Evolutionary conservation across 352 stramenopile species (phyloP).

Genomic region (Phytophthora pistaciae): DNA sequence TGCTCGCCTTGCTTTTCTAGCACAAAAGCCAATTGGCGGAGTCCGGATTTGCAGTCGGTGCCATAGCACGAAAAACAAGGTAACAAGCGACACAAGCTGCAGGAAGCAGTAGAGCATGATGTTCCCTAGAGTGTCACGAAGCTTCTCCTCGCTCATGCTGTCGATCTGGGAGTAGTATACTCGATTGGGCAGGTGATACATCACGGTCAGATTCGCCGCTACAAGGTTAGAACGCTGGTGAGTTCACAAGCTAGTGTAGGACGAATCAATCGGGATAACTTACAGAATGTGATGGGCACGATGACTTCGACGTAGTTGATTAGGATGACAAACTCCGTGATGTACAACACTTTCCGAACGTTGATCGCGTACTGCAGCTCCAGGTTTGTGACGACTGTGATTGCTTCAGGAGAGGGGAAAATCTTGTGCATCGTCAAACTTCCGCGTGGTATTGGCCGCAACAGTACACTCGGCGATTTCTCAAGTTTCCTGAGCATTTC

Average conservation of each 20-base stretch:
- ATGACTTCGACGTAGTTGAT: conserved; percentile 36
- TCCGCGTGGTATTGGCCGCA: not conserved
- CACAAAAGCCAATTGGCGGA: conserved; percentile 47
- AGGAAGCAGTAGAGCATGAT: conserved; percentile 14
- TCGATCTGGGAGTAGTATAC: conserved; percentile 12
- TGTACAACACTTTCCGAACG: conserved; percentile 16
- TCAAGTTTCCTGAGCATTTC: not conserved
- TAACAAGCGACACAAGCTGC: conserved; percentile 13
- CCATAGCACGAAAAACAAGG: conserved; percentile 2
- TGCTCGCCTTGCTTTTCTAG: conserved; percentile 29
- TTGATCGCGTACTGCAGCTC: conserved; percentile 18
- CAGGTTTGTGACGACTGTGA: not conserved
- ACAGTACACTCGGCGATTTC: not conserved
- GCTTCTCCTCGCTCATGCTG: conserved; percentile 4
- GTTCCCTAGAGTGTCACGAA: conserved; percentile 4
- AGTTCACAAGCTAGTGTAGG: too few species aligned
- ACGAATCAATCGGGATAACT: not conserved
- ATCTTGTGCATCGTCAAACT: not conserved
- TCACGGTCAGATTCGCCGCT: conserved; percentile 1
- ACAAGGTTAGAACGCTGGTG: too few species aligned
- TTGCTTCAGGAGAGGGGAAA: not conserved
- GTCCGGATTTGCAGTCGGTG: conserved; percentile 3
- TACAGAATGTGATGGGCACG: conserved; percentile 25
- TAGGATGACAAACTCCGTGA: conserved; percentile 27
- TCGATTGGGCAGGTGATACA: conserved; percentile 22